Conservation (phyloP, 371 early-diverging fungal species). For the Actinomortierella ambigua region DNA sequence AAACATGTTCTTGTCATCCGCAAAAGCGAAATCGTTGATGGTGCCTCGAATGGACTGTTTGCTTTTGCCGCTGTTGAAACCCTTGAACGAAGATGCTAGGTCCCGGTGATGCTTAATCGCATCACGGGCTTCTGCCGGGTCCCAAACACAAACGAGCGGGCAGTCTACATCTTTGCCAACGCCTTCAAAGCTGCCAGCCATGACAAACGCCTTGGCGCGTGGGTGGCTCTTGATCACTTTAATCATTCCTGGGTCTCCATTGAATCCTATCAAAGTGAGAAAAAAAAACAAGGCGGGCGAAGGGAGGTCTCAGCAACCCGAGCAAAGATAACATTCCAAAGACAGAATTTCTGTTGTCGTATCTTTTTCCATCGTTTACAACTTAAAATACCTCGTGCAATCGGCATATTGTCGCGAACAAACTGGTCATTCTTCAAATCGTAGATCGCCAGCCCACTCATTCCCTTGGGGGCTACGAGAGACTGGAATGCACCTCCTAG, state of each 20-base stretch:
- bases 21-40: slow-evolving; percentile 55
- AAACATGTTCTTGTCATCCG: slow-evolving; percentile 52
- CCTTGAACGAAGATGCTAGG: slow-evolving; percentile 18
- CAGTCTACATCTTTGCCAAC: slow-evolving; percentile 54
- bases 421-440: slow-evolving; percentile 26
- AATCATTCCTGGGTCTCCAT: slow-evolving; percentile 46
- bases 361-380: no score
- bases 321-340: neutral
- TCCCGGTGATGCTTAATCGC: slow-evolving; percentile 20
- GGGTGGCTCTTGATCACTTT: slow-evolving; percentile 50
- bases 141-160: slow-evolving; percentile 50
- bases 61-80: slow-evolving; percentile 19
- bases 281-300: no score
- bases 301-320: no score
- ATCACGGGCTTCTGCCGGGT: slow-evolving; percentile 18
- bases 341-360: neutral
- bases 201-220: slow-evolving; percentile 34
- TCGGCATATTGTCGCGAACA: no score
- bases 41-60: slow-evolving; percentile 48
- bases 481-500: slow-evolving; percentile 55
- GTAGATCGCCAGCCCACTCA: slow-evolving; percentile 47
- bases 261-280: no score
- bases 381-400: no score
- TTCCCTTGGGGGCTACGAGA: neutral
- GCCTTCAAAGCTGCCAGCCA: slow-evolving; percentile 63